Conservation (phyloP, 495 filamentous ascomycete species). For the Tirmania nivea region DNA sequence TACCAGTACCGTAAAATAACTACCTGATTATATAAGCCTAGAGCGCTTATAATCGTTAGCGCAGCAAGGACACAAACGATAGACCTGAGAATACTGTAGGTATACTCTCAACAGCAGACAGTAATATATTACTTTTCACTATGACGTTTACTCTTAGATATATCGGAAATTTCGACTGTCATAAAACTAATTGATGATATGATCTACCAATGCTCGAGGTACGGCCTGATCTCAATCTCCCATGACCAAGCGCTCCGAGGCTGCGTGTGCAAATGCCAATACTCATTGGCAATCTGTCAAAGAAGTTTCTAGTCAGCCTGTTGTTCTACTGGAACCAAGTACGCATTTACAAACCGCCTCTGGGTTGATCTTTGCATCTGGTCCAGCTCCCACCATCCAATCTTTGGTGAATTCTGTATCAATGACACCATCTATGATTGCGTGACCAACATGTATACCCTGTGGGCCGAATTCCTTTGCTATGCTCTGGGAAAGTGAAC, state of each 20-base stretch:
- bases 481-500: constrained; percentile 56
- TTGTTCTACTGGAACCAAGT: background rate
- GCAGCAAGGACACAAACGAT: too few relatives aligned
- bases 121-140: too few relatives aligned
- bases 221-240: constrained; percentile 65
- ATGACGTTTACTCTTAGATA: too few relatives aligned
- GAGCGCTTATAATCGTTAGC: too few relatives aligned
- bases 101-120: too few relatives aligned
- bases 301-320: background rate
- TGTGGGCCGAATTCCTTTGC: constrained; percentile 76
- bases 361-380: constrained; percentile 57
- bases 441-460: constrained; percentile 73
- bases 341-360: constrained; percentile 44
- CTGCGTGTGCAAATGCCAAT: constrained; percentile 79
- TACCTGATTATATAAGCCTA: too few relatives aligned
- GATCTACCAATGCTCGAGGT: constrained; percentile 45
- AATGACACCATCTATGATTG: constrained; percentile 74
- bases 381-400: constrained; percentile 30
- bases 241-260: constrained; percentile 59
- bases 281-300: constrained; percentile 65
- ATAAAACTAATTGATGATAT: too few relatives aligned
- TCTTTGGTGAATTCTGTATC: constrained; percentile 53
- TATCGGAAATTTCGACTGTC: too few relatives aligned
- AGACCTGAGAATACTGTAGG: too few relatives aligned
- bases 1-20: too few relatives aligned